Conservation (phyloP, 1,284 basidiomycete genomes). For the Takashimella koratensis region DNA sequence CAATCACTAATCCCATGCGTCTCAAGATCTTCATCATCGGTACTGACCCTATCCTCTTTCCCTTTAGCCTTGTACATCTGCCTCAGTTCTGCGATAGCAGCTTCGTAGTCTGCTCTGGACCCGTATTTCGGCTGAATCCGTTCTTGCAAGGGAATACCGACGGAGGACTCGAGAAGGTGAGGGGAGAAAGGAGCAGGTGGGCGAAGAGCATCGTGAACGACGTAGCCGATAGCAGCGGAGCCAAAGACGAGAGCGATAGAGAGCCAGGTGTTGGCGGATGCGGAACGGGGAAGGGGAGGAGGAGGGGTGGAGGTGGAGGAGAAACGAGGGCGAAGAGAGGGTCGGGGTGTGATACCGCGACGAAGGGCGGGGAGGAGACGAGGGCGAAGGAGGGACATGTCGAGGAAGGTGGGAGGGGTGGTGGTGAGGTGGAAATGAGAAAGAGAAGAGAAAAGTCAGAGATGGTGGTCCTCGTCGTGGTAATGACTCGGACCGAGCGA, state of each 20-base stretch:
- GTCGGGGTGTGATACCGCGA: neutral
- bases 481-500: neutral
- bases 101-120: constrained; percentile 26
- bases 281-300: neutral
- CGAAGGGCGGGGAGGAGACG: neutral
- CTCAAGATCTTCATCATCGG: constrained; percentile 43
- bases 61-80: constrained; percentile 22
- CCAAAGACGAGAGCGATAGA: neutral
- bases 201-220: neutral
- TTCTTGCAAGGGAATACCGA: constrained; percentile 29
- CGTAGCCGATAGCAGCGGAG: neutral
- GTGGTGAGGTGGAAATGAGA: too few species aligned
- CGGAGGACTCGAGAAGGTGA: constrained; percentile 20
- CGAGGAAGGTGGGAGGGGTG: too few species aligned
- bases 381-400: too few species aligned
- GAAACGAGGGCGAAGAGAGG: neutral
- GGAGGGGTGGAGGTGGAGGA: neutral
- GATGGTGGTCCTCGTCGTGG: too few species aligned
- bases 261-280: neutral
- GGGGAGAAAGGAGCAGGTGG: constrained; percentile 2
- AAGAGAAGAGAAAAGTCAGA: too few species aligned
- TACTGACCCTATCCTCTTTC: constrained; percentile 37
- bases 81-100: constrained; percentile 36
- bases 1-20: constrained; percentile 47
- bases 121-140: constrained; percentile 39